Conservation (phyloP, 345 rosid species). For the Sisymbrium altissimum region DNA sequence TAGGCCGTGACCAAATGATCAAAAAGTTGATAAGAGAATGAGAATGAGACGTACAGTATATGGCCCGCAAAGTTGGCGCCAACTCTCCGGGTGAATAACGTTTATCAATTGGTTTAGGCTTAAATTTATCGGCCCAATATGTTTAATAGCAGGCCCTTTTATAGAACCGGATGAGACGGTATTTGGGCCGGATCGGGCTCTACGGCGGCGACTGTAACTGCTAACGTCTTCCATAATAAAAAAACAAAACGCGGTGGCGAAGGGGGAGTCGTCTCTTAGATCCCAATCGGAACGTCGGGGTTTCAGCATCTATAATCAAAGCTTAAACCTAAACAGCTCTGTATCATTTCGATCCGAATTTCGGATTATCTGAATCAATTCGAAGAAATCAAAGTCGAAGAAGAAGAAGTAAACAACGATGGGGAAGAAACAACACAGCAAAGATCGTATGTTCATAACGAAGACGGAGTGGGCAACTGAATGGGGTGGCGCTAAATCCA, state of each 20-base stretch:
- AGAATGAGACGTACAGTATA: neutral
- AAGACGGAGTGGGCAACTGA: conserved; percentile 98
- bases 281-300: conserved; percentile 6
- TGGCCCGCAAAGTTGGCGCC: neutral
- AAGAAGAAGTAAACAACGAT: conserved; percentile 24
- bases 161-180: neutral
- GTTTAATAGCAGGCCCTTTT: neutral
- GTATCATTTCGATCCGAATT: neutral
- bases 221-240: neutral
- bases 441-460: conserved; percentile 94
- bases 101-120: neutral
- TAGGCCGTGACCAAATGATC: neutral
- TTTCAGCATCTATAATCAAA: neutral
- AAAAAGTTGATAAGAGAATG: neutral
- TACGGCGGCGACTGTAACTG: conserved; percentile 17
- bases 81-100: neutral
- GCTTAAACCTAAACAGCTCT: neutral
- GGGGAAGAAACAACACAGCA: conserved; percentile 99
- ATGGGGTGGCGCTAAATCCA: conserved; percentile 97
- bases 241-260: conserved; percentile 17
- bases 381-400: neutral
- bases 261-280: neutral
- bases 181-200: neutral
- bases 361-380: neutral
- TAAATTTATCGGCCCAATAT: neutral